A percentile compares a stretch with the other conserved stretches of the same genome.
Conservation (phyloP, 306 rosid genomes). For the Fragaria iinumae region DNA sequence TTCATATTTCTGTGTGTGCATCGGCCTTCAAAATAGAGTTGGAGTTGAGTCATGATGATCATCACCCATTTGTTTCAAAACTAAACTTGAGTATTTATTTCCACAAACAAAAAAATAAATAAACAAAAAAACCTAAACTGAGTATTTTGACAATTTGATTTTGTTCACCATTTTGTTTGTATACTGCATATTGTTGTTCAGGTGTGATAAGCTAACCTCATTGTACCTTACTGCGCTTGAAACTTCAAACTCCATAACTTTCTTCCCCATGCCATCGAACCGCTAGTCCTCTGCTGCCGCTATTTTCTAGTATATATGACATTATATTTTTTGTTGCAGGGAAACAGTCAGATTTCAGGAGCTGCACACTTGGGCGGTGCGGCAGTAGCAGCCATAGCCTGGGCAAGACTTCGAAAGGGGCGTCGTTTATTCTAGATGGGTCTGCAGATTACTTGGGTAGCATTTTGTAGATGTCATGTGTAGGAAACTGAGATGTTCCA, state of each 20-base stretch:
- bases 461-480: conserved; percentile 1
- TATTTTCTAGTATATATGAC: not conserved
- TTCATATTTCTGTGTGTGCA: not conserved
- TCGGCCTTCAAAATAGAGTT: not conserved
- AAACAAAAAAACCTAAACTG: not conserved
- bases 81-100: not conserved
- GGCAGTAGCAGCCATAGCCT: conserved; percentile 79
- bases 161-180: not conserved
- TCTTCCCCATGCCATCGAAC: not conserved
- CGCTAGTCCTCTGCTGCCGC: not conserved
- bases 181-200: not conserved
- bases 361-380: conserved; percentile 90
- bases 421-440: conserved; percentile 40
- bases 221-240: not conserved
- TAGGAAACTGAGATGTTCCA: not conserved
- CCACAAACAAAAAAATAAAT: too few species aligned
- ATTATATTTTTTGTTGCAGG: conserved; percentile 38
- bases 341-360: conserved; percentile 63
- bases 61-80: not conserved
- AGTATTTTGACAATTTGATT: not conserved
- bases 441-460: not conserved
- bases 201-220: not conserved
- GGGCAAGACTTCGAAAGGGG: conserved; percentile 71
- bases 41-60: not conserved
- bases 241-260: not conserved